Evolutionary conservation across 371 early-diverging fungal species (phyloP), one percentile per base, ranked within the genome.

Genomic region (Capillidium rhysosporum): DNA sequence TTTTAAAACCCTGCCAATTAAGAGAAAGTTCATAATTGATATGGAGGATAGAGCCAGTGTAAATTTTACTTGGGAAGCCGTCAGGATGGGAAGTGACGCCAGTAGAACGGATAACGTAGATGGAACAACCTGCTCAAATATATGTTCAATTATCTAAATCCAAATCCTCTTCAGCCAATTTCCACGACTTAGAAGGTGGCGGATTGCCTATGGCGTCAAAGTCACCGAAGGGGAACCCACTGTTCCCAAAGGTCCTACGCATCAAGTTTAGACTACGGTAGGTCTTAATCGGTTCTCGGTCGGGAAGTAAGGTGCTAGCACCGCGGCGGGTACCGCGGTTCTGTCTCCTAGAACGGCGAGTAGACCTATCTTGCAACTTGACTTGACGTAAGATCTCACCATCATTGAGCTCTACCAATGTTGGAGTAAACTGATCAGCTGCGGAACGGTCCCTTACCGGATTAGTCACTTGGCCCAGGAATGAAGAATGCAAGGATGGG

Each of bases 361-460:
- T 68, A 49, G 84, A 86, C 49, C 90, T 67, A 61, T 92, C 85
- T 20, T 78, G 65, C 57, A 87, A 87, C 61, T 79, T 75, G 41
- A 85, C 87, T 57, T 85, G 67, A 31, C 78, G 76, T 47, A 82
- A 86, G 18, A 82, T 67, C 47, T 89, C 91, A 2, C 71, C 69
- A 46, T 80, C 80, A 0, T 78, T 71, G 53, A 87, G 58, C 49
- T 80, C 75, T 34, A 72, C 67, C 12, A 83, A 67, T 18, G 75
- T 65, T 51, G 91, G 78, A 10, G 78, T 72, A 49, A 75, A 76
- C 10, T 70, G 66, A 28, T 80, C 74, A 8, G 73, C 55, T 0
- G 63, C 46, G n/a, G 69, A 63, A 5, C 57, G 61, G 14, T 75
- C 75, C 1, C 82, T 73, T 8, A 73, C 47, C 24, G 67, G 69